These are phyloP conservation scores for Hortaea werneckii DNA, from an alignment of 2,329 filamentous ascomycete genomes.

Conservation along the genomic window DNA sequence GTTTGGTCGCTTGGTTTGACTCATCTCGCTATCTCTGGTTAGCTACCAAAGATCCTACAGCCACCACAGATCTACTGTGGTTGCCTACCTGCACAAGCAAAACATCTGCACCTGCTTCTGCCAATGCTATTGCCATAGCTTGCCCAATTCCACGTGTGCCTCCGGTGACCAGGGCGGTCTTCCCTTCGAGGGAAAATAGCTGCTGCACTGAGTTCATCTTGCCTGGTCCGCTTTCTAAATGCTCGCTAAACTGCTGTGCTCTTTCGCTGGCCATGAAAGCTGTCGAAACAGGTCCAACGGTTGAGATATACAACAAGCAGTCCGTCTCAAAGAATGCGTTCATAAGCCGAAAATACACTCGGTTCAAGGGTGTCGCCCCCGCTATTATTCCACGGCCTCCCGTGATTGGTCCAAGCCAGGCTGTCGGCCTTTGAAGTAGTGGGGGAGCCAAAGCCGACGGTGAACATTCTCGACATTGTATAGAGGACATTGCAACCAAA, in stretches of 20 bases:
- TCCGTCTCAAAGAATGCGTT: too few relatives aligned
- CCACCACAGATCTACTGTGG: neutral
- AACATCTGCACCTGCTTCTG: conserved; percentile 42
- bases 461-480: too few relatives aligned
- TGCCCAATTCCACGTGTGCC: conserved; percentile 43
- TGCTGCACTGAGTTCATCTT: conserved; percentile 30
- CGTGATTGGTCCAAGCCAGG: too few relatives aligned
- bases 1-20: conserved; percentile 47
- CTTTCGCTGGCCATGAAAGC: conserved; percentile 1
- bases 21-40: conserved; percentile 39
- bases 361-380: too few relatives aligned
- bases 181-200: conserved; percentile 40
- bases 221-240: neutral
- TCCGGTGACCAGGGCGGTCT: conserved; percentile 41
- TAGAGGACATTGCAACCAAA: too few relatives aligned
- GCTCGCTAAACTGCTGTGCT: conserved; percentile 1
- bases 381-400: too few relatives aligned
- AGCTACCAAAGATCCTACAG: neutral
- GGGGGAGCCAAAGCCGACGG: too few relatives aligned
- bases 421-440: too few relatives aligned
- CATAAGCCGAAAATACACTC: too few relatives aligned
- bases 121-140: conserved; percentile 40
- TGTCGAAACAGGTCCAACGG: neutral
- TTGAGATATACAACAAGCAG: too few relatives aligned
- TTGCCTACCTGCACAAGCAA: conserved; percentile 37